These are phyloP conservation scores for Pseudonitzschia multiseries DNA, from an alignment of 108 stramenopile species.

Conservation along the genomic window DNA sequence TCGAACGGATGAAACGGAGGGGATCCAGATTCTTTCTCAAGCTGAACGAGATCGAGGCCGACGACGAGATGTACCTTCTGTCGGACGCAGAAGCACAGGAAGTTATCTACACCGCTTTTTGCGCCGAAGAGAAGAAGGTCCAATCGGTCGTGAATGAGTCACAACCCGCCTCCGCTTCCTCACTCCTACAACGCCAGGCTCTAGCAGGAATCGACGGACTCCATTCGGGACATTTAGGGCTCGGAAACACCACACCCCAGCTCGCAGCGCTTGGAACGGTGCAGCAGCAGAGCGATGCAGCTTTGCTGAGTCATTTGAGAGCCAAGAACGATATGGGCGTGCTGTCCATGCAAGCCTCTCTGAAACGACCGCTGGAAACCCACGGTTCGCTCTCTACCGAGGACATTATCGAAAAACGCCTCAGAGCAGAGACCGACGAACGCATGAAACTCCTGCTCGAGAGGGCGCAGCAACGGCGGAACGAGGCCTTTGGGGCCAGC, in stretches of 20 bases:
- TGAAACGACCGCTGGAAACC: constrained; percentile 3
- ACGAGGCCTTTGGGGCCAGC: background rate
- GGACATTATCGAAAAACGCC: background rate
- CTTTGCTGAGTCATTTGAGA: background rate
- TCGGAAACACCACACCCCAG: background rate
- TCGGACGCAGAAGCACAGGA: constrained; percentile 17
- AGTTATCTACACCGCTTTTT: constrained; percentile 8
- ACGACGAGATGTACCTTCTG: constrained; percentile 3
- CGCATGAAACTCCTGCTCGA: constrained; percentile 1
- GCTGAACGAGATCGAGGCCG: background rate
- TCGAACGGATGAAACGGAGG: constrained; percentile 1
- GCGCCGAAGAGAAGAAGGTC: constrained; percentile 12
- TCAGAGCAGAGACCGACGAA: constrained; percentile 9
- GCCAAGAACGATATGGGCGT: background rate
- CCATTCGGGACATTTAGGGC: background rate
- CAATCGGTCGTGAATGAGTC: background rate
- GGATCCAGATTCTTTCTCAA: constrained; percentile 14
- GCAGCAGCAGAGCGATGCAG: background rate
- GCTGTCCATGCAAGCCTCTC: background rate
- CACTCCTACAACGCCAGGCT: background rate
- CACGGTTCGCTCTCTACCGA: background rate
- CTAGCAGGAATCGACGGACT: background rate
- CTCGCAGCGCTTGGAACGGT: too few relatives aligned
- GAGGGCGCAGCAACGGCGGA: background rate
- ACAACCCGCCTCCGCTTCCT: background rate